Evolutionary conservation across 768 basidiomycete genomes (phyloP).

Genomic region (Cyclocybe aegerita): DNA sequence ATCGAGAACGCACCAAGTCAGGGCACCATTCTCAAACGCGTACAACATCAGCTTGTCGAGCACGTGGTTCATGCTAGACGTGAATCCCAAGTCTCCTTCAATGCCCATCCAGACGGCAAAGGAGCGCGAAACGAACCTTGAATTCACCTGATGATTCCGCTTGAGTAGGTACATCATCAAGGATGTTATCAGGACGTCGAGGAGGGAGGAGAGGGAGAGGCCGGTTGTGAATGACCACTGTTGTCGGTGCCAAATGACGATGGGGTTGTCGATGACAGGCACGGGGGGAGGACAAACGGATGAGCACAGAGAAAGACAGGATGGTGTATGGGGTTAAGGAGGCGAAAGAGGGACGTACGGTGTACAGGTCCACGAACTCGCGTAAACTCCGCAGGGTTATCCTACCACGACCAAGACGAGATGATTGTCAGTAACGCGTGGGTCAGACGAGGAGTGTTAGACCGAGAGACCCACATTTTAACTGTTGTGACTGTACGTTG

Average conservation of each 20-base stretch:
- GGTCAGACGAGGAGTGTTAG: too few relatives aligned
- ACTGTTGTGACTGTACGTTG: conserved; percentile 5
- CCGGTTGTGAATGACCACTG: conserved; percentile 43
- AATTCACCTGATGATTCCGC: conserved; percentile 35
- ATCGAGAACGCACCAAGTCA: conserved; percentile 37
- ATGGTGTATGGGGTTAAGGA: too few relatives aligned
- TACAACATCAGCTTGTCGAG: conserved; percentile 46
- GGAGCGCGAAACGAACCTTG: conserved; percentile 25
- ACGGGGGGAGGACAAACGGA: neutral
- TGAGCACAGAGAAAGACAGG: too few relatives aligned
- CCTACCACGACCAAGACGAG: conserved; percentile 19
- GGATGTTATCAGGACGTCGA: conserved; percentile 50
- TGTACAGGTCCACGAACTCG: conserved; percentile 16
- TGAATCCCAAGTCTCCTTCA: neutral
- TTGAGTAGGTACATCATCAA: conserved; percentile 43
- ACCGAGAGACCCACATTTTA: conserved; percentile 5
- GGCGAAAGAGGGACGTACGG: conserved; percentile 3
- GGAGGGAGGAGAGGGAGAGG: conserved; percentile 44
- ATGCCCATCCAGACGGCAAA: neutral
- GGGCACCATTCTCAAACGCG: conserved; percentile 48
- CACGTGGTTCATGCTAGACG: conserved; percentile 38
- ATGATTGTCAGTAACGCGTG: neutral
- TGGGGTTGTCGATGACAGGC: neutral
- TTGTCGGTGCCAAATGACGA: neutral
- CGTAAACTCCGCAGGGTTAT: conserved; percentile 30